Base-by-base conservation (phyloP, 2,329 filamentous ascomycete genomes). In the Aspergillus pseudoviridinutans region DNA sequence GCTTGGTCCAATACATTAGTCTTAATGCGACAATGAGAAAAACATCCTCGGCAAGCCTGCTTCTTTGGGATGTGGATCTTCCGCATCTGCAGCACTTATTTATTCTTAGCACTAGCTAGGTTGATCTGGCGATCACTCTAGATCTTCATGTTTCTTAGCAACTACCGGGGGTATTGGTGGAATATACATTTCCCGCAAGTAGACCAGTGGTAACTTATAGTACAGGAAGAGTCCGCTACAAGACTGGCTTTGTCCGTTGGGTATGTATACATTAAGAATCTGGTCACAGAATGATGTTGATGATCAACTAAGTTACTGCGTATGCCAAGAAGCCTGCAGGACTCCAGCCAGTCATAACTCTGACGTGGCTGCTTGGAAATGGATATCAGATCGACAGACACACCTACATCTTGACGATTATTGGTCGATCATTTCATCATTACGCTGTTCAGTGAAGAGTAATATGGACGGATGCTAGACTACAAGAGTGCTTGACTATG, bases 31-130 rank as follows among this genome's bases (percentile, higher is more conserved):
- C 14, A 17, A 3, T 7, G 10, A 32, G 10, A 35, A 6, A 1
- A 7, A 35, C 14, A 14, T 35, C 12, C 32, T 57, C 57, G 57
- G 57, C 57, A 54, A 51, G 57, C 57, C 57, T 59, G 54, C 57
- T 59, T 51, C 29, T 59, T 59, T 54, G 54, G 57, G 57, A 51
- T 57, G 54, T 56, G 57, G 57, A 50, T 46, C 32, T 17, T 38
- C 32, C 14, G 14, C 32, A 38, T 41, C 35, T 3, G 10, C 49
- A 32, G 27, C 49, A 20, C 32, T 20, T 35, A 12, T 47, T 35
- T 35, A 17, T 35, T 56, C 56, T 56, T 38, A 54, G 54, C 51
- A 59, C 56, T 17, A 20, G 42, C n/a, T 20, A 14, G 24, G 54
- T 49, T 54, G 54, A 59, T 49, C 54, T 28, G 28, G 9, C 24